Evolutionary conservation across 805 yeast species (phyloP), one percentile per base, ranked within the genome.

Genomic region (Ascoidea asiatica): DNA sequence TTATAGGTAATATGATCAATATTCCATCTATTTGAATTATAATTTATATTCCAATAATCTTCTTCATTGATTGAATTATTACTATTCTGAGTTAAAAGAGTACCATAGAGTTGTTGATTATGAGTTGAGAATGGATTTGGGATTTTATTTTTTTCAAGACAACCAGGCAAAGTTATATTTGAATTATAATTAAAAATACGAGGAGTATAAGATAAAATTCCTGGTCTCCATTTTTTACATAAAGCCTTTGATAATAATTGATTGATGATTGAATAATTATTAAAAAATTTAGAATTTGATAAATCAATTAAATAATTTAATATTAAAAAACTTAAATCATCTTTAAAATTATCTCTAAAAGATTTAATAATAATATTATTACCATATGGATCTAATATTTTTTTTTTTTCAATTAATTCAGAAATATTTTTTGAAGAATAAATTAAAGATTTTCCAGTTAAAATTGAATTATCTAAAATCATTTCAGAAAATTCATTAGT

Each of bases 241-340:
- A 86, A 72, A 0, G 81, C 77, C 43, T 61, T 62, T 42, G 85
- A 74, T 7, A 83, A 62, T 0, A 71, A 53, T 41, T 75, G 70
- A 42, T 80, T 67, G 5, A 73, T 57, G 1, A 65, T 48, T 29
- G 61, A 59, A 50, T 73, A 71, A 42, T 72, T 70, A 7, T 73
- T 74, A 47, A 70, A 69, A 4, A 80, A 52, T 36, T 73, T 69
- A 8, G 81, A 70, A 40, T 67, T 69, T 0, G 81, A 65, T 21
- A 87, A 58, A 37, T 77, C 81, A 21, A 63, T 58, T 4, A 86
- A 56, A 88, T 92, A 82, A n/a, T 57, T 53, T 5, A 83, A 56
- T 18, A 86, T 75, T 48, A 80, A 87, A 38, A 74, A 79, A 51
- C 82, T 79, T 84, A 83, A 78, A 46, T 82, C 89, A 55, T 87